Base-by-base conservation (phyloP, 805 yeast genomes). In the Blastobotrys americana region DNA sequence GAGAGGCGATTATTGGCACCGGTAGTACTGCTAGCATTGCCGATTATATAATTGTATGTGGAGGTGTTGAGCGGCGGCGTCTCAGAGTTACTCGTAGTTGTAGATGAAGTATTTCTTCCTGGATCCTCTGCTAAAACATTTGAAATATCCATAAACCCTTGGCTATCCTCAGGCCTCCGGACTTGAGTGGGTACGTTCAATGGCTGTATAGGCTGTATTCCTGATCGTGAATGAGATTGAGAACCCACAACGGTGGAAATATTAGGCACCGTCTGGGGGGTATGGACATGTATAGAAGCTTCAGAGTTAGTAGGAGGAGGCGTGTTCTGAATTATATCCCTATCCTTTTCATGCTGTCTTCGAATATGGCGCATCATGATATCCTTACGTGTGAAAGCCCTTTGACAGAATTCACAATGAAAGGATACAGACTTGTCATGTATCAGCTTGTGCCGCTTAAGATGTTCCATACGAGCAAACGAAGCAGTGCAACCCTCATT, bases 381-480 rank as follows among this genome's bases (percentile, higher is more conserved):
- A 37, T 53, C 56, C 35, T 49, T 48, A 9, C 56, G 37, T 2
- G 54, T 28, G 36, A 53, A 51, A 15, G 41, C 3, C n/a, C 50
- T 27, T 17, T 31, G 10, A 44, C 56, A 53, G 31, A 13, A 33
- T 3, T 41, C 48, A 44, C 56, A 53, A 3, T 16, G 17, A 22
- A 45, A 48, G 9, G 43, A 39, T 6, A 37, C 19, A 6, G 44
- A 39, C 22, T 34, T 34, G 31, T 41, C 45, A 37, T 50, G 55
- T 23, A 42, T 46, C 10, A 34, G 18, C 22, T 49, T 42, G 39
- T 53, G 56, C 18, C 56, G 21, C 40, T 42, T 43, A 17, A 53
- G 39, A 40, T 53, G 56, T 45, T 53, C 56, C 38, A 45, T 22
- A n/a, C 56, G 39, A 1, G 56, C 48, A 44, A 51, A 53, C 22